Conservation (phyloP, 2,329 filamentous ascomycete genomes). For the Diaporthe batatas region DNA sequence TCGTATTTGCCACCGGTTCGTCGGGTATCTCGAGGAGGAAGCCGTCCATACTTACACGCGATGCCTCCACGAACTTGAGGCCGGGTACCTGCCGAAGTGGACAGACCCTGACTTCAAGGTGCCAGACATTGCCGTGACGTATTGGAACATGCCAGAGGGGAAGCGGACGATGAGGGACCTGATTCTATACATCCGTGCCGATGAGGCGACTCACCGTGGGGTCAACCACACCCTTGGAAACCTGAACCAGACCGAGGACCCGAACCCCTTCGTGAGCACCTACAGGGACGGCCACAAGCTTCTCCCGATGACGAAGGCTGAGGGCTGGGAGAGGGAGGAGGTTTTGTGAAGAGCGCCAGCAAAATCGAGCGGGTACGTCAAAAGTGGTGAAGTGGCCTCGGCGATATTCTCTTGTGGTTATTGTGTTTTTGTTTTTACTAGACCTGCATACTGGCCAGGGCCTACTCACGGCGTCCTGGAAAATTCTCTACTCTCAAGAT, state of each 20-base stretch:
- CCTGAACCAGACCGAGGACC: slow-evolving; percentile 85
- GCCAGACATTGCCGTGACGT: slow-evolving; percentile 89
- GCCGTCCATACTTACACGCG: slow-evolving; percentile 96
- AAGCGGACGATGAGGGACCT: slow-evolving; percentile 87
- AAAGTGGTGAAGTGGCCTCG: background rate
- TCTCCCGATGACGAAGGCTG: slow-evolving; percentile 73
- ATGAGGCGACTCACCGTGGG: slow-evolving; percentile 88
- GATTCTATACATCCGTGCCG: slow-evolving; percentile 81
- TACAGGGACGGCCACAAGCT: slow-evolving; percentile 78
- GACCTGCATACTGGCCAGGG: slow-evolving; percentile 14
- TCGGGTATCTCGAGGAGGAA: slow-evolving; percentile 97
- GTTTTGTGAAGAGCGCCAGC: slow-evolving; percentile 55
- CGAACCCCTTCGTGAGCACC: slow-evolving; percentile 89
- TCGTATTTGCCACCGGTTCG: slow-evolving; percentile 91
- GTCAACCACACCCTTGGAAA: slow-evolving; percentile 97
- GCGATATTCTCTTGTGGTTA: background rate
- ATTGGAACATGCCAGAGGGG: slow-evolving; percentile 94
- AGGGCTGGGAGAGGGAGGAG: slow-evolving; percentile 87
- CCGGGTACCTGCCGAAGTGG: slow-evolving; percentile 88
- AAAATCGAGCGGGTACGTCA: background rate
- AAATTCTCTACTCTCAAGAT: slow-evolving; percentile 30
- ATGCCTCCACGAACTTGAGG: slow-evolving; percentile 87
- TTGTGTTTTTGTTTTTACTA: background rate
- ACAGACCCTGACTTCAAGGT: slow-evolving; percentile 76
- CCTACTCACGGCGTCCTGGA: slow-evolving; percentile 9